Conservation (phyloP, 768 basidiomycete genomes). For the Clitopilus hobsonii region DNA sequence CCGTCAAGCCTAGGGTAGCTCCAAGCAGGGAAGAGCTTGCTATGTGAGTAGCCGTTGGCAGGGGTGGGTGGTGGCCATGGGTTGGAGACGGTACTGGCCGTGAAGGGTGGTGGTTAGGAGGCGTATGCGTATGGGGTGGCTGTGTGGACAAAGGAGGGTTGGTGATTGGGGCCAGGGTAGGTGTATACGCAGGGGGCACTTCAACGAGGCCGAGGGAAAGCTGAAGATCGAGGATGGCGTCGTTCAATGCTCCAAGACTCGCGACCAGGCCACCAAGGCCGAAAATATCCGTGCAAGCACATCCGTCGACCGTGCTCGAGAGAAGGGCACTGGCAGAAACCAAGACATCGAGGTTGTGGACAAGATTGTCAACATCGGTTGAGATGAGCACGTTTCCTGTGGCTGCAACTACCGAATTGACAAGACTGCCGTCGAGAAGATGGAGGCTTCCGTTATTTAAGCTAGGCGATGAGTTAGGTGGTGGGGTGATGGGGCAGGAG, state of each 20-base stretch:
- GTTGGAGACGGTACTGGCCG: background rate
- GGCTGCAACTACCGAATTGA: slow-evolving; percentile 14
- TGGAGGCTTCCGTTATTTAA: background rate
- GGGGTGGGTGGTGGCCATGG: slow-evolving; percentile 2
- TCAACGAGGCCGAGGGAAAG: no score
- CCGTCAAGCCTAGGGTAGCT: no score
- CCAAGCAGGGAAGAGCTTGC: no score
- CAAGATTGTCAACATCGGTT: slow-evolving; percentile 12
- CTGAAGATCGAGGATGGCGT: slow-evolving; percentile 9
- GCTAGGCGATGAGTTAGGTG: no score
- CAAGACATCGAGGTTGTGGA: slow-evolving; percentile 14
- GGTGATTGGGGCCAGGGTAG: no score
- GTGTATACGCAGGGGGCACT: slow-evolving; percentile 3
- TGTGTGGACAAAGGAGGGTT: no score
- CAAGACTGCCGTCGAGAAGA: slow-evolving; percentile 8
- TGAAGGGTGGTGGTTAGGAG: background rate
- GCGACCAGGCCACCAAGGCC: slow-evolving; percentile 12
- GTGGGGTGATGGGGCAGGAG: background rate
- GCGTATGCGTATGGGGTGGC: background rate
- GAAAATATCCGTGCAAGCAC: slow-evolving; percentile 14
- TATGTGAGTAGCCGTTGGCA: no score
- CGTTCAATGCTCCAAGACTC: slow-evolving; percentile 14
- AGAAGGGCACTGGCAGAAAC: slow-evolving; percentile 16
- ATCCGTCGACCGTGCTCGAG: slow-evolving; percentile 12
- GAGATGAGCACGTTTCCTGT: slow-evolving; percentile 17